Evolutionary conservation across 78 protist genomes (phyloP).

Genomic region (Chrysochromulina parva): DNA sequence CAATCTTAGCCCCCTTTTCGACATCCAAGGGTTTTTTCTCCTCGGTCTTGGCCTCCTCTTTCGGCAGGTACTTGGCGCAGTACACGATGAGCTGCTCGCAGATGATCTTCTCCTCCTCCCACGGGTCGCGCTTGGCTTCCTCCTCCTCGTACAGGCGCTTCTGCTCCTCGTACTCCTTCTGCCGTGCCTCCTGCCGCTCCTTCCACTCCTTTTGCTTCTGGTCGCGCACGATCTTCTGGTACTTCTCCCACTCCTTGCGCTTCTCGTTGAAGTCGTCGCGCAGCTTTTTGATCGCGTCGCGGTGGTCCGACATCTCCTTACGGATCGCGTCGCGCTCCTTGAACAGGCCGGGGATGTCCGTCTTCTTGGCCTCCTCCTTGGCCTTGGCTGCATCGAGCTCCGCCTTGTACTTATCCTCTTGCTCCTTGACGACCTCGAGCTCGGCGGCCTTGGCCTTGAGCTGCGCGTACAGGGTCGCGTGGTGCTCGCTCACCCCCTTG

Average conservation of each 20-base stretch:
- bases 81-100: not conserved
- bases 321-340: constrained; percentile 5
- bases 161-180: not conserved
- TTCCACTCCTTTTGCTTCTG: not conserved
- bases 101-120: constrained; percentile 12
- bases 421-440: not conserved
- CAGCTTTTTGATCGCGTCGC: not conserved
- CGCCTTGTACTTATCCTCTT: not conserved
- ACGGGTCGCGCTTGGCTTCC: constrained; percentile 21
- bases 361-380: not conserved
- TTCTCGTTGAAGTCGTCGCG: constrained; percentile 24
- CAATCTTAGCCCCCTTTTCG: not conserved
- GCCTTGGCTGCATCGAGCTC: not conserved
- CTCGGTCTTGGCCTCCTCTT: not conserved
- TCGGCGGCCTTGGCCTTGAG: constrained; percentile 11
- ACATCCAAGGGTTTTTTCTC: not conserved
- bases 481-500: not conserved
- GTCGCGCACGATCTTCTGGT: not conserved
- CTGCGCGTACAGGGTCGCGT: not conserved
- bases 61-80: not conserved
- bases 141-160: not conserved
- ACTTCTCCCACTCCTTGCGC: not conserved
- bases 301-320: not conserved
- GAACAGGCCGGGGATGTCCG: not conserved
- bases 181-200: not conserved